phyloP scores from a whole-genome alignment of 345 rosid genomes.

The Hevea brasiliensis region DNA sequence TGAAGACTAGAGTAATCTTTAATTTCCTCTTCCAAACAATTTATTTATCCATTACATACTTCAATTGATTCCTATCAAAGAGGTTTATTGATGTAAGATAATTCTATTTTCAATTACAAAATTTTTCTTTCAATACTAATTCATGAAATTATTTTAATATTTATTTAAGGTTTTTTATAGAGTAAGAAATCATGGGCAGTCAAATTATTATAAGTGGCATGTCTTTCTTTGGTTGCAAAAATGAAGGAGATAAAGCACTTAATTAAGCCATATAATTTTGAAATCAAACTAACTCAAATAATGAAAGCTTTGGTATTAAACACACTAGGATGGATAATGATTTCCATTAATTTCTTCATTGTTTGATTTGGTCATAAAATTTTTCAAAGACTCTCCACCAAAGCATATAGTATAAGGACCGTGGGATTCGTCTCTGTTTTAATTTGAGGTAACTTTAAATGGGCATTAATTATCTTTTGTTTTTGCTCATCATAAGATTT shows the following conservation, averaged over 20 bases:
- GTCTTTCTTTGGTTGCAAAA: slow-evolving; percentile 89
- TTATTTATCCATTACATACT: slow-evolving; percentile 50
- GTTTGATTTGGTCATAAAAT: slow-evolving; percentile 29
- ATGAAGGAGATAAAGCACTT: slow-evolving; percentile 81
- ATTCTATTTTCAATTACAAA: not conserved
- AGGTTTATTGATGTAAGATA: slow-evolving; percentile 42
- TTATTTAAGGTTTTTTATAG: slow-evolving; percentile 21
- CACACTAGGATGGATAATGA: slow-evolving; percentile 68
- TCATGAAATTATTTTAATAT: not conserved
- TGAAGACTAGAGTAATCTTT: slow-evolving; percentile 42
- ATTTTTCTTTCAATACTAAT: not conserved
- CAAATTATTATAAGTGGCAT: slow-evolving; percentile 72
- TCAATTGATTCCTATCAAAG: slow-evolving; percentile 55
- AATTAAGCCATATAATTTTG: slow-evolving; percentile 44
- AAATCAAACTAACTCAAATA: slow-evolving; percentile 51
- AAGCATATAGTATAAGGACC: slow-evolving; percentile 10
- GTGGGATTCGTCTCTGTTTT: slow-evolving; percentile 30
- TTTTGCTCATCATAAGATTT: not conserved
- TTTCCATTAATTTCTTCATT: slow-evolving; percentile 27
- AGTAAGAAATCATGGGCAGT: slow-evolving; percentile 73
- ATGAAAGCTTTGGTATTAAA: slow-evolving; percentile 71
- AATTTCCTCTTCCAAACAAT: slow-evolving; percentile 52
- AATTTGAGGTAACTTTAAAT: slow-evolving; percentile 38
- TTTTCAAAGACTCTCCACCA: slow-evolving; percentile 29
- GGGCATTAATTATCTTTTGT: not conserved